A percentile compares a stretch with the other conserved stretches of the same genome.
Evolutionary conservation across 495 filamentous ascomycete species (phyloP).

Genomic region (Cladorrhinum samala): DNA sequence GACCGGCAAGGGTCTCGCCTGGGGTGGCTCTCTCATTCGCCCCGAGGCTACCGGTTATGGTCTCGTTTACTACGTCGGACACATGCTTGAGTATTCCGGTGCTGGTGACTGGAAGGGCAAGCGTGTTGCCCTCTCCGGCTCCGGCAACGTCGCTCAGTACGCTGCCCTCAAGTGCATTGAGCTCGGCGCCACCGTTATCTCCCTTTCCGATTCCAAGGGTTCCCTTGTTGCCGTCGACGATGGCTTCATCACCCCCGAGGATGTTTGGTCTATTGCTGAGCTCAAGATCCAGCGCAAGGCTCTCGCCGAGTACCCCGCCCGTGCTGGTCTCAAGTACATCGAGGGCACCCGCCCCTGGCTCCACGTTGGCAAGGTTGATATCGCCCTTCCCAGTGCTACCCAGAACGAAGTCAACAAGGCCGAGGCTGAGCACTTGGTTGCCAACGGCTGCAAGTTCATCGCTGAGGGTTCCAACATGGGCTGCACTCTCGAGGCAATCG

Average conservation of each 20-base stretch:
- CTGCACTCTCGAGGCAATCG: slow-evolving; percentile 91
- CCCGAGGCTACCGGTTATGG: slow-evolving; percentile 97
- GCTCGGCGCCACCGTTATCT: slow-evolving; percentile 87
- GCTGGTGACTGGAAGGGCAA: slow-evolving; percentile 85
- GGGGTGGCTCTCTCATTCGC: slow-evolving; percentile 91
- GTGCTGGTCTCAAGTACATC: slow-evolving; percentile 77
- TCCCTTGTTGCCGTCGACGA: slow-evolving; percentile 62
- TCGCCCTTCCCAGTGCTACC: slow-evolving; percentile 88
- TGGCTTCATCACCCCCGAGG: slow-evolving; percentile 65
- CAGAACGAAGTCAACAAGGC: slow-evolving; percentile 94
- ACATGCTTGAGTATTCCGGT: slow-evolving; percentile 92
- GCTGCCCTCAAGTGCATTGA: slow-evolving; percentile 95
- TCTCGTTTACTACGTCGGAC: slow-evolving; percentile 93
- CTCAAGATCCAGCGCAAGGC: slow-evolving; percentile 85
- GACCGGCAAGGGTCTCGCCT: slow-evolving; percentile 88
- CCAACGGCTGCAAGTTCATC: slow-evolving; percentile 73
- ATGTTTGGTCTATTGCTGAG: slow-evolving; percentile 67
- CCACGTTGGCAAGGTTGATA: slow-evolving; percentile 79
- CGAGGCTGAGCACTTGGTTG: slow-evolving; percentile 78
- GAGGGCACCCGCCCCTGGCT: slow-evolving; percentile 85
- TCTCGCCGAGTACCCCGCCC: slow-evolving; percentile 53
- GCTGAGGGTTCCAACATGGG: slow-evolving; percentile 99
- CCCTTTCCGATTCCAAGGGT: slow-evolving; percentile 90
- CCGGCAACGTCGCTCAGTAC: slow-evolving; percentile 97
- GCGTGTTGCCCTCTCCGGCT: slow-evolving; percentile 92